These are phyloP conservation scores for Cladorrhinum samala DNA, from an alignment of 495 filamentous ascomycete genomes.

Conservation along the genomic window DNA sequence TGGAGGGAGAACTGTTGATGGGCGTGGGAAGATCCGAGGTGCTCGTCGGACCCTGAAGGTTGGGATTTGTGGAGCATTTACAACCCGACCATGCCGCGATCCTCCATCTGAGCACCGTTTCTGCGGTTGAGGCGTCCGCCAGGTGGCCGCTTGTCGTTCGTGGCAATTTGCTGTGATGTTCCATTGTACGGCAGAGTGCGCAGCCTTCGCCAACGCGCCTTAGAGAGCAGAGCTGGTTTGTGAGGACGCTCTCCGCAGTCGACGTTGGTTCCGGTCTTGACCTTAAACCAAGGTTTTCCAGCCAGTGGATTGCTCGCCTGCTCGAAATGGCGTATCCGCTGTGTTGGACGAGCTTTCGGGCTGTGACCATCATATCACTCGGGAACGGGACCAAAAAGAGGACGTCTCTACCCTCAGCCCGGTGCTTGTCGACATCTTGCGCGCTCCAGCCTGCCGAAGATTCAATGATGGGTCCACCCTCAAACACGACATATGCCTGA, in stretches of 20 bases:
- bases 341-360: constrained; percentile 25
- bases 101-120: not conserved
- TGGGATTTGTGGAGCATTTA: not conserved
- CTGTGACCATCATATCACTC: not conserved
- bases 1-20: too few relatives aligned
- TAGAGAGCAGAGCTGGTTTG: not conserved
- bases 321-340: constrained; percentile 28
- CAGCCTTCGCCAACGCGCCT: not conserved
- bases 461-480: not conserved
- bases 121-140: not conserved
- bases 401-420: constrained; percentile 5
- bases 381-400: constrained; percentile 16
- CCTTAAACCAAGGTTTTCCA: constrained; percentile 6
- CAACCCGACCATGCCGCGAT: constrained; percentile 5
- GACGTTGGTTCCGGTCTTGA: not conserved
- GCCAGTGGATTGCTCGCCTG: constrained; percentile 17
- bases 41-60: too few relatives aligned
- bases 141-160: not conserved
- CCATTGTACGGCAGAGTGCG: not conserved
- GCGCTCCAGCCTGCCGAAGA: too few relatives aligned
- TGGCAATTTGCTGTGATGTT: not conserved
- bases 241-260: not conserved
- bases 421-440: not conserved
- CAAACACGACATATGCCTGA: too few relatives aligned
- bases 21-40: too few relatives aligned